Conservation (phyloP, 2,329 filamentous ascomycete species). For the Sporothrix schenckii region DNA sequence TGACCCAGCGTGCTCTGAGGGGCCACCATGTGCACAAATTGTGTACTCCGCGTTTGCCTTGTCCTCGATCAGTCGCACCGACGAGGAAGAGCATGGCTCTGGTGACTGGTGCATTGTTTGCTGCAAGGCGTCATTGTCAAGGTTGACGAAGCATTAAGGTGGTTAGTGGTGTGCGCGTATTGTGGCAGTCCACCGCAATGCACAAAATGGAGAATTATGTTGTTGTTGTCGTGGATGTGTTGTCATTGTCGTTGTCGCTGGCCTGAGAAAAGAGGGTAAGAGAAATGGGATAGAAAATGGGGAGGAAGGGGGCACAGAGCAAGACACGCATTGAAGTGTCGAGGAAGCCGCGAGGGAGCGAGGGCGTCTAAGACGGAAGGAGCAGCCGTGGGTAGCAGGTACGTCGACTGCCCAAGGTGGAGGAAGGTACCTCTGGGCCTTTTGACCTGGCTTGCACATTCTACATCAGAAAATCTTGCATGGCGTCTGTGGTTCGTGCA, state of each 20-base stretch:
- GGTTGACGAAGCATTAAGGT: background rate
- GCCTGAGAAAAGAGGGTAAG: background rate
- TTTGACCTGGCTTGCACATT: background rate
- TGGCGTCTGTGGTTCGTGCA: background rate
- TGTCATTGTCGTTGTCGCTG: too few relatives aligned
- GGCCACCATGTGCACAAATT: background rate
- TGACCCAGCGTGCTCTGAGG: background rate
- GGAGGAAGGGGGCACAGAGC: background rate
- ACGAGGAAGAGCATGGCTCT: background rate
- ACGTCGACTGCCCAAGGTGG: background rate
- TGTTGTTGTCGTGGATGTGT: too few relatives aligned
- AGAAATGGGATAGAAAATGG: background rate
- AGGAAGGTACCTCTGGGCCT: constrained; percentile 6
- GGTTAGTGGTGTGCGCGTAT: background rate
- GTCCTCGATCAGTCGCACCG: background rate
- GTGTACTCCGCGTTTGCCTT: background rate
- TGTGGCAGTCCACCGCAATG: background rate
- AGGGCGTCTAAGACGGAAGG: background rate
- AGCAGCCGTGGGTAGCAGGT: background rate
- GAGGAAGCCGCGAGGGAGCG: background rate
- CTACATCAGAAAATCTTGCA: background rate
- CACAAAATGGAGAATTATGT: background rate
- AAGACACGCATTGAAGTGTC: background rate
- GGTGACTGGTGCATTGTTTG: background rate
- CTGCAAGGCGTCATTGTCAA: background rate